These are phyloP conservation scores for Penicillium simplicissimum DNA, from an alignment of 495 filamentous ascomycete genomes.

Conservation along the genomic window DNA sequence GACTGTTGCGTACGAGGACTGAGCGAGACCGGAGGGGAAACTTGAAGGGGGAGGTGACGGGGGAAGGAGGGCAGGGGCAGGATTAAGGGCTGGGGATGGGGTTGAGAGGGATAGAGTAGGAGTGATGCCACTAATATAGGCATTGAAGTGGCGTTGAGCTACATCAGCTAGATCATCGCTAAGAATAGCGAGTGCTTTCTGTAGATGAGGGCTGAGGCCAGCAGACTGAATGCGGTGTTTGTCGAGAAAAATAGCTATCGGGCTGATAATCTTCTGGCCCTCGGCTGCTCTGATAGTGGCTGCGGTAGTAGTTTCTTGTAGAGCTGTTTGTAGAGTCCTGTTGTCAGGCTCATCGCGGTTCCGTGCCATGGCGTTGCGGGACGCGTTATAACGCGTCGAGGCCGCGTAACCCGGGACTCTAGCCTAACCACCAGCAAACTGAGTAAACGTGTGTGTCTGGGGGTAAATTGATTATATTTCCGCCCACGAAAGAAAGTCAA, in stretches of 20 bases:
- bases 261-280: background rate
- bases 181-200: background rate
- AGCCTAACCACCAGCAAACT: too few relatives aligned
- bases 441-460: too few relatives aligned
- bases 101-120: background rate
- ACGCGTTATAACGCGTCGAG: too few relatives aligned
- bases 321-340: background rate
- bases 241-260: background rate
- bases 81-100: background rate
- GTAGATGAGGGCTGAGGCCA: background rate
- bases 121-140: background rate
- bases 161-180: background rate
- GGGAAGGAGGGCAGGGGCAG: background rate
- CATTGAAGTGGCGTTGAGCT: background rate
- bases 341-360: too few relatives aligned
- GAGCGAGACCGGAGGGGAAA: background rate
- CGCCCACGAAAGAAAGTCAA: too few relatives aligned
- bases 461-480: too few relatives aligned
- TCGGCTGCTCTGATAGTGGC: background rate
- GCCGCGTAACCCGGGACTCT: too few relatives aligned
- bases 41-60: background rate
- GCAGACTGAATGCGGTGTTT: background rate
- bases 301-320: background rate
- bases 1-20: background rate
- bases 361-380: too few relatives aligned